These are phyloP conservation scores for Nakazawaea wyomingensis DNA, from an alignment of 805 yeast genomes.

Conservation along the genomic window DNA sequence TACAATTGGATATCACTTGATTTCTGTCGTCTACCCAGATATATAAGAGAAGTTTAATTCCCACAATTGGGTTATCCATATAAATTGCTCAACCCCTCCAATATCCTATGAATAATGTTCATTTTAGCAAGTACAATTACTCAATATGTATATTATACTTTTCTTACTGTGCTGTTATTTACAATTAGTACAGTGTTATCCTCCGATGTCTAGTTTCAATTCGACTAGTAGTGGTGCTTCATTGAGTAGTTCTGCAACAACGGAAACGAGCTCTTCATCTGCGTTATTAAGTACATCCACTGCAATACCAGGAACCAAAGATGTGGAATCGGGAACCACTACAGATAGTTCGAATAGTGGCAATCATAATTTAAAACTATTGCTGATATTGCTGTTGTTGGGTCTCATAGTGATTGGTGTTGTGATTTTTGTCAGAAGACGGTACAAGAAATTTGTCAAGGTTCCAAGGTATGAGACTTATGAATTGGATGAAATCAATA, in stretches of 20 bases:
- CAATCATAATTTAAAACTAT: background rate
- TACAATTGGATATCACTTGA: no score
- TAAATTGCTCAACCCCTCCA: no score
- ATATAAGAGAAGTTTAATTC: no score
- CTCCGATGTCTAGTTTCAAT: background rate
- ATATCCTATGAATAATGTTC: no score
- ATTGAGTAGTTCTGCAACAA: background rate
- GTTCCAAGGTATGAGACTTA: constrained; percentile 2
- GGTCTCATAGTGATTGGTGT: constrained; percentile 2
- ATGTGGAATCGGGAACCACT: constrained; percentile 1
- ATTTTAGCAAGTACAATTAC: background rate
- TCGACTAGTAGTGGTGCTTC: background rate
- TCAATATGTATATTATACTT: constrained; percentile 8
- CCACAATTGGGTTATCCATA: background rate
- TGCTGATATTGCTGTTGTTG: background rate
- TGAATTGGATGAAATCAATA: constrained; percentile 4
- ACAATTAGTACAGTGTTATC: constrained; percentile 2
- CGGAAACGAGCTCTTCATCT: background rate
- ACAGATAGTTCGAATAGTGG: background rate
- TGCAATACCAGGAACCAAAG: background rate
- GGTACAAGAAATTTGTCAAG: constrained; percentile 2
- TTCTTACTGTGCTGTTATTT: constrained; percentile 4
- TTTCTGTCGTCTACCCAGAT: no score
- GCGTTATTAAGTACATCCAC: background rate
- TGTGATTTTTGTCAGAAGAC: constrained; percentile 6